A percentile compares a stretch with the other conserved stretches of the same genome.
Evolutionary conservation across 352 stramenopile species (phyloP).

Genomic region (Globisporangium megalacanthum): DNA sequence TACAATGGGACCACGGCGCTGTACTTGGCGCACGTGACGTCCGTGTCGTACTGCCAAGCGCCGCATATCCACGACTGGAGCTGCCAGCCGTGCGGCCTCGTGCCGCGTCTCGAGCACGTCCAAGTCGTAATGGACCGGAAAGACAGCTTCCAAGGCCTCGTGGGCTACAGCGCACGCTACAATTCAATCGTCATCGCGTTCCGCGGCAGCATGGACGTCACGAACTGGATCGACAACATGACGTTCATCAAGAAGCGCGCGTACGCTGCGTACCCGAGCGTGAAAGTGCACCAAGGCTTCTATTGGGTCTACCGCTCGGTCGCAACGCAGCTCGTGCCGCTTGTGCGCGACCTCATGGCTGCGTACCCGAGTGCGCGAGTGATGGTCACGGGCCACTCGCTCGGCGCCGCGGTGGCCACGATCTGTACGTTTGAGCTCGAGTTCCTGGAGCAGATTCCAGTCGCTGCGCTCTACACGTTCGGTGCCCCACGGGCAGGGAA

Average conservation of each 20-base stretch:
- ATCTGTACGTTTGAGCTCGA: conserved; percentile 76
- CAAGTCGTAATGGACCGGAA: conserved; percentile 61
- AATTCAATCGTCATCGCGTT: conserved; percentile 68
- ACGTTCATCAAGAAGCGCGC: conserved; percentile 71
- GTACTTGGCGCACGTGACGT: conserved; percentile 74
- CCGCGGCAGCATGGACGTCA: conserved; percentile 76
- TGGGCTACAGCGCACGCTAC: conserved; percentile 56
- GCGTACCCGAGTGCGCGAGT: conserved; percentile 40
- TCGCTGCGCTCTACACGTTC: conserved; percentile 64
- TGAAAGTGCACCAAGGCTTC: conserved; percentile 71
- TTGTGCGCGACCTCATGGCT: conserved; percentile 24
- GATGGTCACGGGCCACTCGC: conserved; percentile 67
- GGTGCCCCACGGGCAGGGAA: conserved; percentile 77
- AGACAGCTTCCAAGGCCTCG: conserved; percentile 74
- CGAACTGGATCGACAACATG: conserved; percentile 84
- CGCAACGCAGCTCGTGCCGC: conserved; percentile 34
- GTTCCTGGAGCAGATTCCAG: conserved; percentile 48
- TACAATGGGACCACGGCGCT: conserved; percentile 70
- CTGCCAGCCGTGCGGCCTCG: conserved; percentile 61
- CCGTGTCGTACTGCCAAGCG: conserved; percentile 68
- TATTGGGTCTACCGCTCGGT: conserved; percentile 78
- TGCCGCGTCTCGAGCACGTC: conserved; percentile 40
- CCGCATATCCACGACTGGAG: conserved; percentile 68
- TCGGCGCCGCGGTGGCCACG: conserved; percentile 62
- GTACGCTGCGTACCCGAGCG: conserved; percentile 54